phyloP scores from a whole-genome alignment of 208 protist genomes.

The Trypanosoma lewisi region DNA sequence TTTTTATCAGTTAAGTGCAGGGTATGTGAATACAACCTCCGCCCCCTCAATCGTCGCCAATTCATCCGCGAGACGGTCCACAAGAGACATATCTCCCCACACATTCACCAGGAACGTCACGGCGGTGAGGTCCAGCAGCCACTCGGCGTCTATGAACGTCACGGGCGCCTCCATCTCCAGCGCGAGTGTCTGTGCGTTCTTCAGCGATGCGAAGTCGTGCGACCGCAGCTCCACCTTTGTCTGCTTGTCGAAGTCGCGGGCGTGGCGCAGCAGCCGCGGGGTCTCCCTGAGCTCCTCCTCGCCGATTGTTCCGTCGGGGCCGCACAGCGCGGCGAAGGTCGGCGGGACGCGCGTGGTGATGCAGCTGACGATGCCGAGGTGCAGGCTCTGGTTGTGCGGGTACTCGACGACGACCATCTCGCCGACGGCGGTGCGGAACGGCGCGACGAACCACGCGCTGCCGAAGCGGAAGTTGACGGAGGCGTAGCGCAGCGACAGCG shows the following conservation, averaged over 20 bases:
- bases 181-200: constrained; percentile 52
- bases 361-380: constrained; percentile 76
- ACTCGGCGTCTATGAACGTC: constrained; percentile 79
- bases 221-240: constrained; percentile 66
- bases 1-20: constrained; percentile 19
- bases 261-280: constrained; percentile 78
- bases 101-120: constrained; percentile 83
- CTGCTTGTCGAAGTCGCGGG: constrained; percentile 72
- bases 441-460: constrained; percentile 83
- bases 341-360: constrained; percentile 68
- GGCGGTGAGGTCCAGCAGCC: constrained; percentile 77
- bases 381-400: constrained; percentile 51
- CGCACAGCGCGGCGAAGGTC: constrained; percentile 50
- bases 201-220: constrained; percentile 63
- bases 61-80: constrained; percentile 72
- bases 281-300: constrained; percentile 47
- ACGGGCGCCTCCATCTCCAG: constrained; percentile 47
- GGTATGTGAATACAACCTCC: constrained; percentile 86
- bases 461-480: constrained; percentile 88
- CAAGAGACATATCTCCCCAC: constrained; percentile 39
- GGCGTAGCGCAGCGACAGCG: constrained; percentile 59
- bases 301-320: constrained; percentile 53
- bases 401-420: constrained; percentile 89
- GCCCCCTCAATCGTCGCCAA: constrained; percentile 64
- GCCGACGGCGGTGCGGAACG: constrained; percentile 65